Base-by-base conservation (phyloP, 768 basidiomycete genomes). In the Lactarius pseudohatsudake region DNA sequence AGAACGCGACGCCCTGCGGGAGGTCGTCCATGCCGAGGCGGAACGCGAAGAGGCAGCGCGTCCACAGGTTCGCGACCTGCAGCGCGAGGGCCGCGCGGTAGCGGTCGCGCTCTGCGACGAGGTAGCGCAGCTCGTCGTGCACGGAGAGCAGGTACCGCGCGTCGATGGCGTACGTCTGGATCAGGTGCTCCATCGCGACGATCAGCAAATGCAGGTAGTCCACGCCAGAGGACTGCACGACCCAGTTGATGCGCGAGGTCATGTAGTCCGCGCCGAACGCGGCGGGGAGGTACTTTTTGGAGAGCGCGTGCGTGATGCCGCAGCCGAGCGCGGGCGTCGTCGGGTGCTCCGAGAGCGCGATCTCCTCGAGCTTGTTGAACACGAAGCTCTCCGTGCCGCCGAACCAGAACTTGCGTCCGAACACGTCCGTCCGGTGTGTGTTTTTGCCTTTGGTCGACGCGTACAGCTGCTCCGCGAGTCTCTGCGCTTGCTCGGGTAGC, bases 231-330 rank as follows among this genome's bases (percentile, higher is more conserved):
- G 96, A 98, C 73, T 98, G 97, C 7, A 98, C 97, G 58, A 96
- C 97, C 97, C 97, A 98, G 74, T 99, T 99, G 79, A 98, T 96
- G 53, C 97, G 86, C 7, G 94, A 97, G 0, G 97, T 90, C 84
- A 98, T 89, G 76, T 92, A 98, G 69, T 96, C 92, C 0, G 88
- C 77, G 15, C 91, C 92, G 67, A 94, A 92, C 64, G 83, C 85
- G 40, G 85, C 85, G 0, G 91, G 90, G 2, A 99, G 84, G 73
- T 93, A 89, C 68, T 91, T 88, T 77, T 92, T 96, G 34, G 90
- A 90, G n/a, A 99, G 81, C 0, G 96, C 96, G 59, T 90, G 85
- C 1, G 97, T 98, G 53, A 99, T 87, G 18, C 94, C 94, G 72
- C 96, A 98, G 1, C 91, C 94, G 22, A 99, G 82, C 1, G 95